A percentile compares a stretch with the other conserved stretches of the same genome.
phyloP scores from a whole-genome alignment of 2,329 filamentous ascomycete genomes.

The Mariannaea elegans region DNA sequence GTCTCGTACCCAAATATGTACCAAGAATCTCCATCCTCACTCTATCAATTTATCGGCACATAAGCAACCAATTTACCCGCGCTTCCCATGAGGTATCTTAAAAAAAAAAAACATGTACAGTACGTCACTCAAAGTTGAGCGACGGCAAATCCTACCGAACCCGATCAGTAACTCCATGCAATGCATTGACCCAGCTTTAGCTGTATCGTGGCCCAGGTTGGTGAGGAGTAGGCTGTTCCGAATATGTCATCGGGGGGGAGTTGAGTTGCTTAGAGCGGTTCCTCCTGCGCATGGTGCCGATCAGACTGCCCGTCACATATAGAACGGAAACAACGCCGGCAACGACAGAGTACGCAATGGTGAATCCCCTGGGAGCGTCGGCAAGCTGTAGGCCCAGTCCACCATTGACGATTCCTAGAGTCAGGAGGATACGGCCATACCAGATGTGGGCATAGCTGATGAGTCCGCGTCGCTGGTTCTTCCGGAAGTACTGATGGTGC shows the following conservation, averaged over 20 bases:
- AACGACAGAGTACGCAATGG: slow-evolving; percentile 66
- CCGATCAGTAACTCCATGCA: neutral
- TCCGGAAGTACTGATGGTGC: slow-evolving; percentile 65
- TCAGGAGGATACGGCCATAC: slow-evolving; percentile 67
- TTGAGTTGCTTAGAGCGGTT: slow-evolving; percentile 26
- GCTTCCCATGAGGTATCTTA: neutral
- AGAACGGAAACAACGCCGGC: slow-evolving; percentile 57
- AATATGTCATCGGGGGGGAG: slow-evolving; percentile 38
- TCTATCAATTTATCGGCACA: neutral
- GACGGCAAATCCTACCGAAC: neutral
- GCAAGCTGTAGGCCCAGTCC: slow-evolving; percentile 67
- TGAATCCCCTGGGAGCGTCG: slow-evolving; percentile 48
- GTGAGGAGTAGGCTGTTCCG: slow-evolving; percentile 23
- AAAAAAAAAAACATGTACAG: neutral
- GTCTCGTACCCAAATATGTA: neutral
- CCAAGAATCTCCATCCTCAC: neutral
- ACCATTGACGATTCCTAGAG: slow-evolving; percentile 70
- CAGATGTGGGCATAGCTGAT: slow-evolving; percentile 69
- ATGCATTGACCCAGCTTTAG: neutral
- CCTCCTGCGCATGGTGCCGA: slow-evolving; percentile 25
- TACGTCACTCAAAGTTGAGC: neutral
- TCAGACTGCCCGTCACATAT: slow-evolving; percentile 50
- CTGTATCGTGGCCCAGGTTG: neutral
- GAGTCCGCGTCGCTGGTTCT: slow-evolving; percentile 55
- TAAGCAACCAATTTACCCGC: neutral